A percentile compares a stretch with the other conserved stretches of the same genome.
These are phyloP conservation scores for Lepidium aucheri DNA, from an alignment of 345 rosid genomes.

Conservation along the genomic window DNA sequence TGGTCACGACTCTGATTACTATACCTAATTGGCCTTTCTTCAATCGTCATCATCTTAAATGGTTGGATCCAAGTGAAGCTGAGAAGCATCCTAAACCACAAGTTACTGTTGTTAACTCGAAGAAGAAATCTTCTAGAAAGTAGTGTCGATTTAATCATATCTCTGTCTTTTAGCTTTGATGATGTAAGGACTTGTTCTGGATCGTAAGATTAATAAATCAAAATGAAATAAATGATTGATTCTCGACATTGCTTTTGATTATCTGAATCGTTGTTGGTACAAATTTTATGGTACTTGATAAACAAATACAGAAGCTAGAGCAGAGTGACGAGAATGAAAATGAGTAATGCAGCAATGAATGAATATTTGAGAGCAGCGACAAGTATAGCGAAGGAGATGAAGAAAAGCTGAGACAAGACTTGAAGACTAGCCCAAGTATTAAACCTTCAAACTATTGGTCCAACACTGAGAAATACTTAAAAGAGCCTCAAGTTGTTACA, in stretches of 20 bases:
- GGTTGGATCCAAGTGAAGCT: slow-evolving; percentile 70
- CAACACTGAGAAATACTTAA: too few species aligned
- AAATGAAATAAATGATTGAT: not conserved
- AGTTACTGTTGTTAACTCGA: slow-evolving; percentile 26
- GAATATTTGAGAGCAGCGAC: slow-evolving; percentile 88
- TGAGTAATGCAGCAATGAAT: slow-evolving; percentile 63
- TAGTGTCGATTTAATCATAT: slow-evolving; percentile 14
- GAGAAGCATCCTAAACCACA: slow-evolving; percentile 78
- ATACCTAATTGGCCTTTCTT: slow-evolving; percentile 90
- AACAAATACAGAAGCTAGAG: slow-evolving; percentile 25
- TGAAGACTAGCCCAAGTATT: slow-evolving; percentile 87
- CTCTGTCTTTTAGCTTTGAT: not conserved
- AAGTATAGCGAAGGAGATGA: slow-evolving; percentile 56
- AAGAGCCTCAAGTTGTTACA: not conserved
- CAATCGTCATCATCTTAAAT: slow-evolving; percentile 63
- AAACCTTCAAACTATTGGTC: too few species aligned
- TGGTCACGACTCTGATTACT: slow-evolving; percentile 53
- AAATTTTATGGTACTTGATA: not conserved
- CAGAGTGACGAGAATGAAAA: slow-evolving; percentile 73
- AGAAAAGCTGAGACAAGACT: slow-evolving; percentile 58
- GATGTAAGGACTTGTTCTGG: not conserved
- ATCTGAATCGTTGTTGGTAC: not conserved
- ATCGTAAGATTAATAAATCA: not conserved
- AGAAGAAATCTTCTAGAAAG: slow-evolving; percentile 60
- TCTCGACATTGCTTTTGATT: not conserved